Evolutionary conservation across 2,329 filamentous ascomycete species (phyloP).

Genomic region (Aspergillus fijiensis): DNA sequence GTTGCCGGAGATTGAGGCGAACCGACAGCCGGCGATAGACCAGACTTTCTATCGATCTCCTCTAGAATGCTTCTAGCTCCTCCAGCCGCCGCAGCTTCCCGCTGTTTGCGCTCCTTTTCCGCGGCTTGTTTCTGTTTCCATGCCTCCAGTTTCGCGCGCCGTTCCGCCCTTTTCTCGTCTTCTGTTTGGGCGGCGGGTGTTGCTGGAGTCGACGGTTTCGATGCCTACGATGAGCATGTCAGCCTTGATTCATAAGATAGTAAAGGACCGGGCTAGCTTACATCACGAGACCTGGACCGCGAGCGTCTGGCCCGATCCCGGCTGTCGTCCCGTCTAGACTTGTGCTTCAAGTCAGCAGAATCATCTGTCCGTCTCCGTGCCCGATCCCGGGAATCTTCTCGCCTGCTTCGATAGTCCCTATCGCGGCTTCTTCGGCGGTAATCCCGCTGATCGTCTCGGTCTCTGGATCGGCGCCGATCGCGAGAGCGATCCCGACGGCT

Average conservation of each 20-base stretch:
- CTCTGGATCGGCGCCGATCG: constrained; percentile 63
- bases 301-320: constrained; percentile 56
- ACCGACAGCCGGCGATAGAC: constrained; percentile 53
- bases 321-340: constrained; percentile 66
- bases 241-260: background rate
- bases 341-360: constrained; percentile 68
- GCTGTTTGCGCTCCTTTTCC: constrained; percentile 70
- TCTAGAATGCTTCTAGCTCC: constrained; percentile 67
- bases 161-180: constrained; percentile 74
- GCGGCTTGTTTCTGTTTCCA: constrained; percentile 89
- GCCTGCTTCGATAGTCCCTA: constrained; percentile 65
- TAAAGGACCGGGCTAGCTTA: constrained; percentile 41
- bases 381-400: constrained; percentile 72
- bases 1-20: constrained; percentile 54
- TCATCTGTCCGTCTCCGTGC: constrained; percentile 64
- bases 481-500: constrained; percentile 61
- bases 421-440: constrained; percentile 65
- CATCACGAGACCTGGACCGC: constrained; percentile 56
- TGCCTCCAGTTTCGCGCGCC: constrained; percentile 77
- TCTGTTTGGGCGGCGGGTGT: constrained; percentile 58
- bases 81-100: constrained; percentile 61
- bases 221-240: constrained; percentile 41
- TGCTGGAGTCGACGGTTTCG: constrained; percentile 50
- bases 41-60: constrained; percentile 71
- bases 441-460: constrained; percentile 57